Evolutionary conservation across 306 rosid species (phyloP).

Genomic region (cucumber (Cucumis sativus)): Cucumber_9930_V3 NC_026661.2:22153501-22154000

Average conservation of each 20-base stretch:
- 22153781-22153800: constrained; percentile 18
- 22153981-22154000: neutral
- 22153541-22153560: constrained; percentile 17
- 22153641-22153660: constrained; percentile 20
- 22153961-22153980: too few species aligned
- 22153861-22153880: constrained; percentile 14
- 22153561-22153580: neutral
- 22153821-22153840: constrained; percentile 3
- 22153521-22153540: constrained; percentile 33
- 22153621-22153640: neutral
- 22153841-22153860: constrained; percentile 18
- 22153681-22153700: constrained; percentile 10
- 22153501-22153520: constrained; percentile 13
- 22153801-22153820: constrained; percentile 12
- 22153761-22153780: neutral
- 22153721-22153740: constrained; percentile 16
- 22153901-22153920: constrained; percentile 15
- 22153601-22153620: constrained; percentile 9
- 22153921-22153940: constrained; percentile 16
- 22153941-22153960: neutral
- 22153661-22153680: constrained; percentile 16
- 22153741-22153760: neutral
- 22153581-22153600: constrained; percentile 11
- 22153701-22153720: constrained; percentile 1
- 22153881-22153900: constrained; percentile 3